Evolutionary conservation across 768 basidiomycete genomes (phyloP).

Genomic region (Chiua virens): DNA sequence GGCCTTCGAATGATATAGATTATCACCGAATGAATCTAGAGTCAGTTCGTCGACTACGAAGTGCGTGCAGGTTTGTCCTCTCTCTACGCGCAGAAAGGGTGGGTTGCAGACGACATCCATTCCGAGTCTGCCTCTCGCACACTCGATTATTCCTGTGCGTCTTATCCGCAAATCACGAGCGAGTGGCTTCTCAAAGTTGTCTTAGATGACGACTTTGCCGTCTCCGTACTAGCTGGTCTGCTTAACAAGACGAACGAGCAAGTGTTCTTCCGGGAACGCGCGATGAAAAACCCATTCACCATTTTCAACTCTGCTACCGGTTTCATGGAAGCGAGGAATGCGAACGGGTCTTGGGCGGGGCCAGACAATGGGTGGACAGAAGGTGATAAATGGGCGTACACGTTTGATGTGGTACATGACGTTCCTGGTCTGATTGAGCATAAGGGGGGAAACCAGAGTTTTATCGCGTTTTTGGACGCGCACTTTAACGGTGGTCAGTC

Average conservation of each 20-base stretch:
- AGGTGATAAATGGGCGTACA: slow-evolving; percentile 77
- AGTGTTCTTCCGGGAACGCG: slow-evolving; percentile 53
- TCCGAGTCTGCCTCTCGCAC: slow-evolving; percentile 80
- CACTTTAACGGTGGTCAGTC: slow-evolving; percentile 47
- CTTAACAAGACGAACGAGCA: slow-evolving; percentile 53
- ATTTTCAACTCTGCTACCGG: slow-evolving; percentile 67
- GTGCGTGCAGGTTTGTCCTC: slow-evolving; percentile 75
- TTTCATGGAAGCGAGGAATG: slow-evolving; percentile 81
- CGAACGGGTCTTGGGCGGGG: slow-evolving; percentile 71
- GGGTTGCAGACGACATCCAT: slow-evolving; percentile 78
- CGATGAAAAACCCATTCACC: slow-evolving; percentile 54
- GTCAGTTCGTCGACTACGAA: slow-evolving; percentile 72
- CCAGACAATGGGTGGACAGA: slow-evolving; percentile 78
- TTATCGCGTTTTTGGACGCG: slow-evolving; percentile 66
- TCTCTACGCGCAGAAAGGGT: slow-evolving; percentile 66
- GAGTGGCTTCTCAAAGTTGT: background rate
- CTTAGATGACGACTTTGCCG: slow-evolving; percentile 76
- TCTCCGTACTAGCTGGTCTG: slow-evolving; percentile 57
- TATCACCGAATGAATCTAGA: background rate
- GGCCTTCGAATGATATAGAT: slow-evolving; percentile 2
- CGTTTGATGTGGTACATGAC: slow-evolving; percentile 76
- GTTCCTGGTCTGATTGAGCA: slow-evolving; percentile 57
- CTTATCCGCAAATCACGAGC: background rate
- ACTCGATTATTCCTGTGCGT: slow-evolving; percentile 73
- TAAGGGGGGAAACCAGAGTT: slow-evolving; percentile 64